Evolutionary conservation across 306 rosid genomes (phyloP).

Genomic region (Hippophae tibetana): DNA sequence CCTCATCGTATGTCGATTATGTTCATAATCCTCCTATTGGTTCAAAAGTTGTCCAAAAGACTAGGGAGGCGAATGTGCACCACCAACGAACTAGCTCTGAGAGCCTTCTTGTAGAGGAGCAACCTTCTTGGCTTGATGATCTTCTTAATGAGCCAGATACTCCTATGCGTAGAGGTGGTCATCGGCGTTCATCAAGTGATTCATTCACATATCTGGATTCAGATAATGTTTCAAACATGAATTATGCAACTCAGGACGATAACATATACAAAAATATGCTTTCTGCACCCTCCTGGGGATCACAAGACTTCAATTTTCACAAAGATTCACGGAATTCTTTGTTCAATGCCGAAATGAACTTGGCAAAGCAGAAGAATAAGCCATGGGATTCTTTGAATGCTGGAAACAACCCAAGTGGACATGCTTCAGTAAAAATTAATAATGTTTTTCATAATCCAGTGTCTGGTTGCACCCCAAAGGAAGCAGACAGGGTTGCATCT

Average conservation of each 20-base stretch:
- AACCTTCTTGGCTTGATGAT: conserved; percentile 99
- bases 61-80: conserved; percentile 64
- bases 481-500: conserved; percentile 52
- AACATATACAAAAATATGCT: conserved; percentile 42
- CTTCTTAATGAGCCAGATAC: conserved; percentile 97
- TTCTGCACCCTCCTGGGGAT: conserved; percentile 56
- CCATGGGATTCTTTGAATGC: conserved; percentile 65
- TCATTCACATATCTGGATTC: conserved; percentile 81
- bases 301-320: conserved; percentile 69
- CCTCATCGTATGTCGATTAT: conserved; percentile 73
- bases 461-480: conserved; percentile 44
- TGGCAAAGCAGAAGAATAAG: conserved; percentile 57
- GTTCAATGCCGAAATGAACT: conserved; percentile 44
- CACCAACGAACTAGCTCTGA: conserved; percentile 95
- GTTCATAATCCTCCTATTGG: conserved; percentile 47
- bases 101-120: conserved; percentile 81
- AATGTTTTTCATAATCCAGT: conserved; percentile 53
- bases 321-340: conserved; percentile 65
- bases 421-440: conserved; percentile 50
- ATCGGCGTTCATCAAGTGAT: conserved; percentile 97
- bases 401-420: conserved; percentile 32
- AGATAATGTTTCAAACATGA: conserved; percentile 35
- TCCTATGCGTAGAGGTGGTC: conserved; percentile 85
- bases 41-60: conserved; percentile 52
- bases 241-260: conserved; percentile 51